phyloP scores from a whole-genome alignment of 352 stramenopile genomes.

The Globisporangium acanthophoron region DNA sequence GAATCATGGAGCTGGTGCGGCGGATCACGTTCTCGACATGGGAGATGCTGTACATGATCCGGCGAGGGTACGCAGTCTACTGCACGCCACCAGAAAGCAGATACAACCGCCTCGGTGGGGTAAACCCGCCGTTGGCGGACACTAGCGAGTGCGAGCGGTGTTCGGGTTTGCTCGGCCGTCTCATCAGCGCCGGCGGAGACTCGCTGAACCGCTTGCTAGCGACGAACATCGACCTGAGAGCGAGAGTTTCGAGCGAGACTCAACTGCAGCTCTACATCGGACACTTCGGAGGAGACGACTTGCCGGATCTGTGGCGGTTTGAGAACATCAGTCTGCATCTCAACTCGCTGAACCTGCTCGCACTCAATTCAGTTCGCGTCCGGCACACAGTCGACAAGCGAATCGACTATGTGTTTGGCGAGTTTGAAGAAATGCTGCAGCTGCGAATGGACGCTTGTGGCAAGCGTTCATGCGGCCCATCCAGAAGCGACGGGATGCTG shows the following conservation, averaged over 20 bases:
- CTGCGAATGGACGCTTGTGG: slow-evolving; percentile 33
- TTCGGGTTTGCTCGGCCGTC: slow-evolving; percentile 25
- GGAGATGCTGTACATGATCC: slow-evolving; percentile 76
- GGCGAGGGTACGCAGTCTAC: slow-evolving; percentile 42
- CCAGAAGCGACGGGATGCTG: slow-evolving; percentile 44
- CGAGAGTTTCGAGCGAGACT: slow-evolving; percentile 24
- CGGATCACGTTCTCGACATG: slow-evolving; percentile 62
- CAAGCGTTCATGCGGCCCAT: slow-evolving; percentile 7
- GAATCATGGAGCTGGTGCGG: slow-evolving; percentile 56
- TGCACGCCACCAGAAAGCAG: slow-evolving; percentile 44
- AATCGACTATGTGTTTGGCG: slow-evolving; percentile 55
- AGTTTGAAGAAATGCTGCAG: slow-evolving; percentile 58
- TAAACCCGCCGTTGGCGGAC: slow-evolving; percentile 55
- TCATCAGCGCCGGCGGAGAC: slow-evolving; percentile 62
- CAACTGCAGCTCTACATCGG: slow-evolving; percentile 35
- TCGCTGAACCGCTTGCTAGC: slow-evolving; percentile 56
- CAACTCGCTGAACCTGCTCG: slow-evolving; percentile 35
- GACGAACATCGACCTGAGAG: slow-evolving; percentile 38
- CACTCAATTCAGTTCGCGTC: slow-evolving; percentile 32
- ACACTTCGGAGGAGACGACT: slow-evolving; percentile 56
- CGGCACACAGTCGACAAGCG: slow-evolving; percentile 46
- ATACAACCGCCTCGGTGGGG: slow-evolving; percentile 52
- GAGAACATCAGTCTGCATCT: slow-evolving; percentile 32
- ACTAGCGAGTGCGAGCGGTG: slow-evolving; percentile 28
- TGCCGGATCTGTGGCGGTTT: slow-evolving; percentile 71